Conservation (phyloP, 441 rosid genomes). For the Brassica balearica region DNA sequence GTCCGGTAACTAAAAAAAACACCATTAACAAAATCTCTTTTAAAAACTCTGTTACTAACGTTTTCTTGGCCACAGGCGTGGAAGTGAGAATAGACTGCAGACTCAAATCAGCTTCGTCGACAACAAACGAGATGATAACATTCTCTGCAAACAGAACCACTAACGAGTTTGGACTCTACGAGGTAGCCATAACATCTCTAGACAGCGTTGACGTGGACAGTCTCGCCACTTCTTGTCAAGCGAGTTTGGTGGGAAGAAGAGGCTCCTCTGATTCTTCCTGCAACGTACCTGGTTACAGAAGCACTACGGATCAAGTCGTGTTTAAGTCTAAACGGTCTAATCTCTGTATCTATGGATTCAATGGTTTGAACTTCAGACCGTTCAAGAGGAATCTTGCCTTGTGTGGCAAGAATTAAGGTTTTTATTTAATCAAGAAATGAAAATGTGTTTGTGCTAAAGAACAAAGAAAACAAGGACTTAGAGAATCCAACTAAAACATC, state of each 20-base stretch:
- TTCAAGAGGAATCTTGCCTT: conserved; percentile 58
- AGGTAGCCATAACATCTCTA: conserved; percentile 71
- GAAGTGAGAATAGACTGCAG: conserved; percentile 88
- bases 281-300: conserved; percentile 81
- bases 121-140: conserved; percentile 62
- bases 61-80: conserved; percentile 58
- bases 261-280: conserved; percentile 61
- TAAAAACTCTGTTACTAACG: conserved; percentile 8
- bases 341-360: conserved; percentile 78
- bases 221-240: conserved; percentile 73
- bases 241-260: conserved; percentile 62
- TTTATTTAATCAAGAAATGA: conserved; percentile 12
- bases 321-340: conserved; percentile 71
- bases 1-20: conserved; percentile 52
- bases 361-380: conserved; percentile 81
- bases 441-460: not conserved
- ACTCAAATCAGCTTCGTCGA: conserved; percentile 65
- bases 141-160: conserved; percentile 94
- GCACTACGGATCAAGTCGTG: conserved; percentile 74
- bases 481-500: not conserved
- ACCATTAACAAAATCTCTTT: not conserved
- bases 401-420: conserved; percentile 53
- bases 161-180: conserved; percentile 76
- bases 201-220: conserved; percentile 74
- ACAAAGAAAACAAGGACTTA: not conserved